phyloP scores from a whole-genome alignment of 768 basidiomycete species.

The Termitomyces eurrhizus region DNA sequence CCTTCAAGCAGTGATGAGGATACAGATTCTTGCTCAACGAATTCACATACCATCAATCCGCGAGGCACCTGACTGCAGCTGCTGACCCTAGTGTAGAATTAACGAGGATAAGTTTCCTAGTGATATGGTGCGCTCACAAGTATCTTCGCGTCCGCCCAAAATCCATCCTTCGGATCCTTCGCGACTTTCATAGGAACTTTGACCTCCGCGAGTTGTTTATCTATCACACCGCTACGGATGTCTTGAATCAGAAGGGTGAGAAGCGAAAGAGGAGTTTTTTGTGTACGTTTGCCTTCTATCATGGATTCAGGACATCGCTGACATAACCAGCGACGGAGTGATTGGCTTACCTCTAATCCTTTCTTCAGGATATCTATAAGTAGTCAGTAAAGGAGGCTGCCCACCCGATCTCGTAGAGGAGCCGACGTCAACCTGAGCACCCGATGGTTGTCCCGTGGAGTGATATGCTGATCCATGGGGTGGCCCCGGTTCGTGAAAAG shows the following conservation, averaged over 20 bases:
- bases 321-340: background rate
- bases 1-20: constrained; percentile 32
- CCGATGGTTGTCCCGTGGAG: background rate
- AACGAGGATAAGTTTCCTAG: background rate
- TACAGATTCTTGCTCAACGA: background rate
- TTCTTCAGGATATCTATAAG: constrained; percentile 5
- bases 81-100: constrained; percentile 31
- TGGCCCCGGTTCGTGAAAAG: constrained; percentile 2
- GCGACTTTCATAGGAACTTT: constrained; percentile 49
- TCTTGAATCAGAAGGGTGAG: constrained; percentile 70
- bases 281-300: constrained; percentile 12
- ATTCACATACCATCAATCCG: constrained; percentile 61
- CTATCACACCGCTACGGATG: constrained; percentile 45
- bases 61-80: constrained; percentile 57
- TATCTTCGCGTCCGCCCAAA: constrained; percentile 69
- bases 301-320: background rate
- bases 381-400: background rate
- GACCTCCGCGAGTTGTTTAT: constrained; percentile 64
- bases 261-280: constrained; percentile 37
- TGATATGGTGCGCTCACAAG: constrained; percentile 32
- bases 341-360: constrained; percentile 3
- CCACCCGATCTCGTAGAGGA: background rate
- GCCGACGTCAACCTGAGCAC: background rate
- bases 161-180: constrained; percentile 49
- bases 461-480: background rate